Base-by-base conservation (phyloP, 805 yeast genomes). In the Starmerella scarabaei region DNA sequence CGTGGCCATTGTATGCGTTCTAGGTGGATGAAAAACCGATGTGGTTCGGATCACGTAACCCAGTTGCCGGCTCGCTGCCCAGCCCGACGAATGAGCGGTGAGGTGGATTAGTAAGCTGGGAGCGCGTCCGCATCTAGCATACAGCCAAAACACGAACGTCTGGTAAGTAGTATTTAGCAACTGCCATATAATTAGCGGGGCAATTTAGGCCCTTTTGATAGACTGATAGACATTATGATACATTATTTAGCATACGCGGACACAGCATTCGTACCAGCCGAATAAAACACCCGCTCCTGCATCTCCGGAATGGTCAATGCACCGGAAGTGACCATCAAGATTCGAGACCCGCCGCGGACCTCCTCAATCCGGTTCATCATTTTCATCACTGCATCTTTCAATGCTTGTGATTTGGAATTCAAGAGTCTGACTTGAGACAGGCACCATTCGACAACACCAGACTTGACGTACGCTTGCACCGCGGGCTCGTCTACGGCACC, bases 371-470 rank as follows among this genome's bases (percentile, higher is more conserved):
- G 47, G 12, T 42, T n/a, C 8, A 53, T 1, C 5, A 53, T 32
- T 15, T 30, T 15, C 9, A 19, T n/a, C 5, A 45, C 45, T 1
- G 49, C 42, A 15, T 39, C 34, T 17, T 37, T 40, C 15, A 50
- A 33, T 1, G 44, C 34, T 5, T 24, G 23, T 8, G 48, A 18
- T 29, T 35, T 39, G 21, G 49, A 36, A 17, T 40, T 33, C 9
- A 36, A n/a, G 7, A 38, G 37, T 8, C 41, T 33, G 21, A 31
- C 30, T 27, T 44, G 58, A 43, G 75, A 73, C 53, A 79, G 49
- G 2, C 72, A 46, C 76, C 84, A 75, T 48, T 84, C 95, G 40
- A 83, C 57, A 2, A 79, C 67, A 5, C 75, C 77, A 40, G 63
- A 67, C 36, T 61, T 63, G 43, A 68, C 65, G 40, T 81, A 56